Percentiles rank a stretch among this genome's conserved stretches.
These are phyloP conservation scores for Yarrowia galli DNA, from an alignment of 1,139 yeast species.

Conservation along the genomic window DNA sequence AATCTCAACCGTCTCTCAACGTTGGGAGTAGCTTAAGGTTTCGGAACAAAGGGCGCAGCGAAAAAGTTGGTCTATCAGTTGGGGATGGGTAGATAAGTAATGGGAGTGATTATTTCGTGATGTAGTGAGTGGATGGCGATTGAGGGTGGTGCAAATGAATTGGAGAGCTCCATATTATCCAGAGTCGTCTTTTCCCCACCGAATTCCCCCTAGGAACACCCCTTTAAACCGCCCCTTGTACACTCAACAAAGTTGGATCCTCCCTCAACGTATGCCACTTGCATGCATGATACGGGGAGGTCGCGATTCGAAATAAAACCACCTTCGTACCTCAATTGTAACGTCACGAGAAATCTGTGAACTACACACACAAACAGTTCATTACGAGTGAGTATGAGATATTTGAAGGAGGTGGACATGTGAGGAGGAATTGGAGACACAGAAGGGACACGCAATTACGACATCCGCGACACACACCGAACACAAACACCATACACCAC, in stretches of 20 bases:
- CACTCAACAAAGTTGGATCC: conserved; percentile 37
- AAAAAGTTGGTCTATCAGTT: conserved; percentile 24
- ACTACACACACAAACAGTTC: conserved; percentile 16
- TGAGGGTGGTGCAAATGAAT: no score
- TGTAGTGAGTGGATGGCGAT: not conserved
- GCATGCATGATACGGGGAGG: conserved; percentile 25
- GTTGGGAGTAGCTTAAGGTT: conserved; percentile 20
- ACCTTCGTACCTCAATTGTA: conserved; percentile 10
- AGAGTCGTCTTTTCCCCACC: not conserved
- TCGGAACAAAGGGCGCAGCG: conserved; percentile 29
- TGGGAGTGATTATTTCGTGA: not conserved
- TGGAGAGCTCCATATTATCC: no score
- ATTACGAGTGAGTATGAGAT: conserved; percentile 14
- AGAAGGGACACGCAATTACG: not conserved
- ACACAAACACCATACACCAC: not conserved
- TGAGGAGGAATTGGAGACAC: not conserved
- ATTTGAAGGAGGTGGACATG: no score
- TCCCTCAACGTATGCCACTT: conserved; percentile 34
- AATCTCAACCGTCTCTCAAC: conserved; percentile 19
- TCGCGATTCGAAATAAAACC: conserved; percentile 22
- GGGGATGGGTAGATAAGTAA: not conserved
- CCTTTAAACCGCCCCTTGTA: not conserved
- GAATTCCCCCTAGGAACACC: not conserved
- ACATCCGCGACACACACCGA: not conserved
- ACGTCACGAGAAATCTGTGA: conserved; percentile 10